These are phyloP conservation scores for Diddensiella santjacobensis DNA, from an alignment of 805 yeast species.

Conservation along the genomic window DNA sequence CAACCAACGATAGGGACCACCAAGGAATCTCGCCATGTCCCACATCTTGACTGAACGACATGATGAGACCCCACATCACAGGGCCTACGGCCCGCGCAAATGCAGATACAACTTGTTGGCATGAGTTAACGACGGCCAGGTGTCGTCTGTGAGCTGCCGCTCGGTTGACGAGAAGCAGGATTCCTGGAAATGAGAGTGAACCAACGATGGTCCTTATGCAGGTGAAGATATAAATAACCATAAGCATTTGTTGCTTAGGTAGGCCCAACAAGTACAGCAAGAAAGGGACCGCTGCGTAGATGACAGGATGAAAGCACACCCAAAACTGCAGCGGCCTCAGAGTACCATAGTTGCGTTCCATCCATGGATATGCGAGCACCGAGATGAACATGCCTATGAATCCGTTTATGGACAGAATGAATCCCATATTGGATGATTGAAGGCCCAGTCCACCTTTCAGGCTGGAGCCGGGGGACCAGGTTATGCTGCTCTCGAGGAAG, in stretches of 20 bases:
- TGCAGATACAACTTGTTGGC: constrained; percentile 50
- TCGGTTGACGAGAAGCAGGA: constrained; percentile 51
- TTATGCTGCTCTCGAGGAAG: constrained; percentile 40
- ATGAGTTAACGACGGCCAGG: constrained; percentile 54
- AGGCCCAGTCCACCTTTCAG: constrained; percentile 50
- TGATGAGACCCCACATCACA: constrained; percentile 48
- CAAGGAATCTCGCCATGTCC: constrained; percentile 25
- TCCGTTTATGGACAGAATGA: constrained; percentile 51
- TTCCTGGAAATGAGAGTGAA: constrained; percentile 51
- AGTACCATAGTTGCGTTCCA: constrained; percentile 47
- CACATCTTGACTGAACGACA: constrained; percentile 35
- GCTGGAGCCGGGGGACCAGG: constrained; percentile 7
- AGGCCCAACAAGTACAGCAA: constrained; percentile 39
- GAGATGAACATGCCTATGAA: constrained; percentile 49
- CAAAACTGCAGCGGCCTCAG: constrained; percentile 43
- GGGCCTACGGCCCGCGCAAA: constrained; percentile 58
- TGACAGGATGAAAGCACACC: constrained; percentile 41
- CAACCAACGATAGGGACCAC: constrained; percentile 22
- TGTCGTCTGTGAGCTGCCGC: constrained; percentile 51
- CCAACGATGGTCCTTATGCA: constrained; percentile 39
- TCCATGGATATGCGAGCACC: constrained; percentile 47
- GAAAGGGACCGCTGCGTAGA: constrained; percentile 47
- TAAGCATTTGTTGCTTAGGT: constrained; percentile 23
- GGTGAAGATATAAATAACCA: constrained; percentile 25
- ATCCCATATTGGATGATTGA: constrained; percentile 46